Percentiles rank a stretch among this genome's conserved stretches.
Conservation (phyloP, 495 filamentous ascomycete genomes). For the Penicillium alfredii region DNA sequence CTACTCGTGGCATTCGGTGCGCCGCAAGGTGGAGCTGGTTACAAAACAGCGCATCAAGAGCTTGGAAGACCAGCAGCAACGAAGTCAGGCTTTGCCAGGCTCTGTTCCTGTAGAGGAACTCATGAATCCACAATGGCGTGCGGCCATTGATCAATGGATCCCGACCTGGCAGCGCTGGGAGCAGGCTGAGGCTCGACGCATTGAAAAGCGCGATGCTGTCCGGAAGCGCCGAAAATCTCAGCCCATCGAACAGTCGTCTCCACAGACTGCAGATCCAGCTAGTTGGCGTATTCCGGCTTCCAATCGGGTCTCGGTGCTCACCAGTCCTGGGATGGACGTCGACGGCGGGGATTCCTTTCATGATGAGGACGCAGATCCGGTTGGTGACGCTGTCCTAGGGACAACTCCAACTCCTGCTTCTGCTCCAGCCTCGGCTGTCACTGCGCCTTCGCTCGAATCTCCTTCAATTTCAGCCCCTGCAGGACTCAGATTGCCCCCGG, state of each 20-base stretch:
- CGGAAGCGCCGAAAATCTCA: constrained; percentile 33
- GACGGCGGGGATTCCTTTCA: constrained; percentile 1
- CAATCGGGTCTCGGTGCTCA: background rate
- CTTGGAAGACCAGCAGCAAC: constrained; percentile 29
- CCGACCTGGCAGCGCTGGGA: constrained; percentile 42
- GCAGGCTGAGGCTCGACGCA: constrained; percentile 32
- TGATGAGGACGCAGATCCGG: background rate
- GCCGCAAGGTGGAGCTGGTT: constrained; percentile 40
- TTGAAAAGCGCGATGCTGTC: constrained; percentile 39
- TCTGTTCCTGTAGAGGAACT: constrained; percentile 18
- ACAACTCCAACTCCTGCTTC: constrained; percentile 3
- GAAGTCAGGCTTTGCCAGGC: constrained; percentile 7
- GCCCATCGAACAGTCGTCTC: constrained; percentile 1
- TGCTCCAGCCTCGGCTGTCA: background rate
- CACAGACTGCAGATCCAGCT: no score
- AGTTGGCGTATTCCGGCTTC: no score
- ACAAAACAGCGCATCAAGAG: constrained; percentile 42
- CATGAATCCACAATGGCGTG: constrained; percentile 38
- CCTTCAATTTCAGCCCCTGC: constrained; percentile 4
- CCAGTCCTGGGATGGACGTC: constrained; percentile 3
- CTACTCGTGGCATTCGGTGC: constrained; percentile 45
- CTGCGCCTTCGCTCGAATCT: background rate
- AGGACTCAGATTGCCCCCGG: constrained; percentile 30
- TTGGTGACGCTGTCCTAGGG: constrained; percentile 1
- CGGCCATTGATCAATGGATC: constrained; percentile 38